Evolutionary conservation across 192 early-diverging fungal species (phyloP), one percentile per base, ranked within the genome.

Genomic region (Podila verticillata): DNA sequence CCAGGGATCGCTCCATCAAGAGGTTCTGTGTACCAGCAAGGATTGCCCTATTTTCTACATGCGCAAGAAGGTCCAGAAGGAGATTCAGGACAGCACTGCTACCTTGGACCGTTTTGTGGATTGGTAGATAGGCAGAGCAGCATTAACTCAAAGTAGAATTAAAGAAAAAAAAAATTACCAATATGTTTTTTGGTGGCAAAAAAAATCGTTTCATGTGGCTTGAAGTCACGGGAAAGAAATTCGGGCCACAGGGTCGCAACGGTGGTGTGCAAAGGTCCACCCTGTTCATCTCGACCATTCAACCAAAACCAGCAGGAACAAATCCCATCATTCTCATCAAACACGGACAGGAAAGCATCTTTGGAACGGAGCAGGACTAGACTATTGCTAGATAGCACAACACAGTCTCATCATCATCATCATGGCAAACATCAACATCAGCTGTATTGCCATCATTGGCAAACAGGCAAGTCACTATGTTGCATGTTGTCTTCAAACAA

Each of bases 11-110:
- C 77, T 98, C 35, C 96, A 98, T 83, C 95, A 95, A 72, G 96
- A 98, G 68, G 95, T 99, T 15, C 88, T 99, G 62, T 99, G 97
- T 84, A 95, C 93, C 5, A 94, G 92, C 69, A 93, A 91, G 80
- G 96, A 98, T 82, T 99, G 98, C 81, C 96, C 98, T 7, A 99
- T 99, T 32, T 98, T 97, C 74, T 99, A 89, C 67, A 99, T 99
- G 97, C 93, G 98, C 63, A 96, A 95, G 65, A 98, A 97, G 83
- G 93, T 89, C 19, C 95, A 96, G 73, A 98, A 97, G 81, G 97
- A 99, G 61, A 86, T 95, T 72, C 86, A 92, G 32, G 93, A 96
- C 24, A 89, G 92, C 32, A 72, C 91, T 7, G 82, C 84, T 12
- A 84, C 88, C 36, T 74, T 98, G 68, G 91, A 94, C 31, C 86